These are phyloP conservation scores for Backusella liffmaniae DNA, from an alignment of 192 early-diverging fungal genomes.

Conservation along the genomic window DNA sequence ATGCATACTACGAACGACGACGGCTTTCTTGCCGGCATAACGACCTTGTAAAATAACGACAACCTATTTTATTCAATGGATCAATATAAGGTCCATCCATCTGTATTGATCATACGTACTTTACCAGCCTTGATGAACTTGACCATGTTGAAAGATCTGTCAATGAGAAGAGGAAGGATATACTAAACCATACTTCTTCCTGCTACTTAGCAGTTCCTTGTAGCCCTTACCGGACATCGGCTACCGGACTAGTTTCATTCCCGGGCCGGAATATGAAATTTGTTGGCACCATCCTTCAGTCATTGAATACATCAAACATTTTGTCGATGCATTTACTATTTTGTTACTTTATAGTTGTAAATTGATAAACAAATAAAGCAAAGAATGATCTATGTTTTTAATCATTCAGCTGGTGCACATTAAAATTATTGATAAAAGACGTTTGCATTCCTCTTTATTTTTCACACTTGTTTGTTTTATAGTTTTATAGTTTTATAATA, in stretches of 20 bases:
- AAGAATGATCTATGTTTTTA: neutral
- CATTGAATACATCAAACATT: too few relatives aligned
- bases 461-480: neutral
- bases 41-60: slow-evolving; percentile 98
- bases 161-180: slow-evolving; percentile 15
- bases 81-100: slow-evolving; percentile 31
- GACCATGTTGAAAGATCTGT: slow-evolving; percentile 38
- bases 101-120: slow-evolving; percentile 33
- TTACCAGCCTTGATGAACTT: slow-evolving; percentile 62
- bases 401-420: neutral
- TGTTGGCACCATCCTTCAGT: too few relatives aligned
- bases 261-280: too few relatives aligned
- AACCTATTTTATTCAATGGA: slow-evolving; percentile 62
- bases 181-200: too few relatives aligned
- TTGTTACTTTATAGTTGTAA: neutral
- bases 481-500: neutral
- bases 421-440: neutral
- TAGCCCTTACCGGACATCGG: too few relatives aligned
- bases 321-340: too few relatives aligned
- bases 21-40: slow-evolving; percentile 99
- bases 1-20: slow-evolving; percentile 85
- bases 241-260: too few relatives aligned
- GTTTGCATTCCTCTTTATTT: neutral
- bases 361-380: neutral
- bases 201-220: too few relatives aligned